Evolutionary conservation across 345 rosid species (phyloP).

Genomic region (Conringia planisiliqua): DNA sequence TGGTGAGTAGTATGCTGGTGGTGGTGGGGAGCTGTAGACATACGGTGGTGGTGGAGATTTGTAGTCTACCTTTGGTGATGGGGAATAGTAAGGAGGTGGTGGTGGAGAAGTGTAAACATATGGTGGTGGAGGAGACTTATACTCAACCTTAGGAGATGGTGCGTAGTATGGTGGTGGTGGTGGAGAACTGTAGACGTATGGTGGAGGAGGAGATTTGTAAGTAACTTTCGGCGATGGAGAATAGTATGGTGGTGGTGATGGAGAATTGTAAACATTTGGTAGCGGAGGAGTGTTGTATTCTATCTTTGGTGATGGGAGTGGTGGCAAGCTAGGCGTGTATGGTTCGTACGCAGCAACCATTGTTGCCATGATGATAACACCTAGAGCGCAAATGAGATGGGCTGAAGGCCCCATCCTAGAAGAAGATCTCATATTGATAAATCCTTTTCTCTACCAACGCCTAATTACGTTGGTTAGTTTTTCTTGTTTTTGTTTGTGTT

Average conservation of each 20-base stretch:
- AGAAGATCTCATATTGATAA: neutral
- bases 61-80: neutral
- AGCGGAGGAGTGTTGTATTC: neutral
- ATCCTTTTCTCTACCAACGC: neutral
- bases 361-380: neutral
- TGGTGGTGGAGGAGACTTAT: conserved; percentile 12
- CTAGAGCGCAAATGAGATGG: conserved; percentile 12
- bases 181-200: neutral
- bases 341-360: neutral
- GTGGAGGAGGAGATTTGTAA: neutral
- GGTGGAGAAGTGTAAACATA: conserved; percentile 10
- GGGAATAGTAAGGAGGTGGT: neutral
- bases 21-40: conserved; percentile 10
- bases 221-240: neutral
- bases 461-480: conserved; percentile 2
- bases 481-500: neutral
- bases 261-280: neutral
- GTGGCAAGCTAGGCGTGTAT: neutral
- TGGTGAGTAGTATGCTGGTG: neutral
- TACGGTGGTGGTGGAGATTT: conserved; percentile 10
- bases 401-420: conserved; percentile 14
- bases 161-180: conserved; percentile 6
- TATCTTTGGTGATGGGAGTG: neutral
- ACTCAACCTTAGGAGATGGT: neutral
- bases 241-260: neutral